phyloP scores from a whole-genome alignment of 2,329 filamentous ascomycete genomes.

The Malbranchea zuffiana region DNA sequence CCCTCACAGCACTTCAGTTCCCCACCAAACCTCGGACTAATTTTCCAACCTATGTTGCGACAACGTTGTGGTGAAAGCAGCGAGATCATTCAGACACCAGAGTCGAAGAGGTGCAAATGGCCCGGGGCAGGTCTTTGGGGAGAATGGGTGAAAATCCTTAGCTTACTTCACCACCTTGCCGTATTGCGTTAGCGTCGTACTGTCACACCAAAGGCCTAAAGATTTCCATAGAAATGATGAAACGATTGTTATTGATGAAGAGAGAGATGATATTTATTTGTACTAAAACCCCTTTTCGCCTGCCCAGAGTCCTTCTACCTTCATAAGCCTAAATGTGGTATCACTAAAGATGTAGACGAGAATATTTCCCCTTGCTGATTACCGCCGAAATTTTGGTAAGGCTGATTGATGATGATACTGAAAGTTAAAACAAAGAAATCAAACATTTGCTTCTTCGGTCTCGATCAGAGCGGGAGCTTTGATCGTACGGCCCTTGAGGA shows the following conservation, averaged over 20 bases:
- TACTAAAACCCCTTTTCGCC: no score
- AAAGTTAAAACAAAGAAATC: no score
- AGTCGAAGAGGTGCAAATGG: not conserved
- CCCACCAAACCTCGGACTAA: constrained; percentile 13
- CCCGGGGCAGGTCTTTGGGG: constrained; percentile 6
- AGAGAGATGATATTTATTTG: no score
- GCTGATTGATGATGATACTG: no score
- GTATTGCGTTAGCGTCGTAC: constrained; percentile 11
- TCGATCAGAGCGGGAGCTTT: constrained; percentile 55
- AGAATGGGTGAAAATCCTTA: constrained; percentile 14
- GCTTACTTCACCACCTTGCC: constrained; percentile 12
- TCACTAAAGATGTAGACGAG: no score
- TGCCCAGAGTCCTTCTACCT: no score
- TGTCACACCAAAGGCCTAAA: no score
- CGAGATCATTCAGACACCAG: constrained; percentile 4
- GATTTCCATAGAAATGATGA: no score
- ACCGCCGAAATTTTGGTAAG: no score
- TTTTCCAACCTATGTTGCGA: constrained; percentile 6
- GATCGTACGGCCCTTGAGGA: constrained; percentile 48
- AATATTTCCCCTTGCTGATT: no score
- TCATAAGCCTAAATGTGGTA: no score
- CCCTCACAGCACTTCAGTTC: constrained; percentile 15
- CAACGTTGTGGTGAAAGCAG: constrained; percentile 5
- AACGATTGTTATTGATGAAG: no score
- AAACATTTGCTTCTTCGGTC: constrained; percentile 38